phyloP scores from a whole-genome alignment of 495 filamentous ascomycete genomes.

The Podospora sp. region DNA sequence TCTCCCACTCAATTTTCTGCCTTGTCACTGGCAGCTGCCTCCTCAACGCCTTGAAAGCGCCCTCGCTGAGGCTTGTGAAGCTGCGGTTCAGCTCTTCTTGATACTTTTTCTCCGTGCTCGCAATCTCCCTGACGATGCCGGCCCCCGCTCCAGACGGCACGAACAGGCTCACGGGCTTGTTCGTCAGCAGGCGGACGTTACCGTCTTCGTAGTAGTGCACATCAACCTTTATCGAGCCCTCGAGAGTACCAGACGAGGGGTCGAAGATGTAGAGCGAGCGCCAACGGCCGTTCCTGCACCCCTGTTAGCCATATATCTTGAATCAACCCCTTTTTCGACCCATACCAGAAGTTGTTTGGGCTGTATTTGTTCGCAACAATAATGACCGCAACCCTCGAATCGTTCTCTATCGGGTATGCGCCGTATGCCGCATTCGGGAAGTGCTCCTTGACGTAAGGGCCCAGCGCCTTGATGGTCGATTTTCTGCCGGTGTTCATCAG shows the following conservation, averaged over 20 bases:
- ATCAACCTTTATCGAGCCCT: conserved; percentile 74
- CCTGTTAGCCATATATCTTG: neutral
- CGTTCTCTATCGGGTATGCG: conserved; percentile 76
- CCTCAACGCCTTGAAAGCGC: conserved; percentile 88
- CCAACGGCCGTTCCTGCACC: conserved; percentile 87
- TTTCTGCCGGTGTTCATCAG: conserved; percentile 51
- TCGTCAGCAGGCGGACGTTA: conserved; percentile 88
- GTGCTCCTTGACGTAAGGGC: conserved; percentile 82
- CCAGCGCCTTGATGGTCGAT: conserved; percentile 77
- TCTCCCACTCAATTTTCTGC: conserved; percentile 99
- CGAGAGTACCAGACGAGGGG: conserved; percentile 62
- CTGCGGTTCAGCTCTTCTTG: conserved; percentile 94
- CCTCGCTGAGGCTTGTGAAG: conserved; percentile 86
- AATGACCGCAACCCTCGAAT: conserved; percentile 74
- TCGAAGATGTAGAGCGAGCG: conserved; percentile 82
- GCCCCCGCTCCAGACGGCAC: conserved; percentile 63
- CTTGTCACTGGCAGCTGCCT: conserved; percentile 93
- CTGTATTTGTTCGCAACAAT: conserved; percentile 96
- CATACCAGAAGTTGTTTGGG: conserved; percentile 93
- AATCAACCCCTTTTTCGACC: neutral
- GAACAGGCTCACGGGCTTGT: conserved; percentile 68
- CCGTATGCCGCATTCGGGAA: conserved; percentile 80
- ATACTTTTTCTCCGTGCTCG: conserved; percentile 81
- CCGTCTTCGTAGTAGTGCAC: conserved; percentile 99
- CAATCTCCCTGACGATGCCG: conserved; percentile 73